Conservation (phyloP, 2,329 filamentous ascomycete species). For the Dothidotthia symphoricarpi region DNA sequence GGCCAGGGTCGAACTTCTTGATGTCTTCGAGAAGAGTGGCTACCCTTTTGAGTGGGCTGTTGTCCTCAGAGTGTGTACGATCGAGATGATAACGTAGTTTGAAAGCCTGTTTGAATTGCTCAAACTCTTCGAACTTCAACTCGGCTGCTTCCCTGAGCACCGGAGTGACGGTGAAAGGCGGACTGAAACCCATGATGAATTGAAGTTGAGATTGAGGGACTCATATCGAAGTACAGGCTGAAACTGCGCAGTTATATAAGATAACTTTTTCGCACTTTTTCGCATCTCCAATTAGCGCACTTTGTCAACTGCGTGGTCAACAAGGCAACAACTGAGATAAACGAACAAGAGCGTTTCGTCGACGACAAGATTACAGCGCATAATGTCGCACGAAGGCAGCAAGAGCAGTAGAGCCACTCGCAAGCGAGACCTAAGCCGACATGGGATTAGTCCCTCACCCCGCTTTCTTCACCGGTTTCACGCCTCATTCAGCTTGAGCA, state of each 20-base stretch:
- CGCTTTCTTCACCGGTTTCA: too few species aligned
- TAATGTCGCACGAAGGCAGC: too few species aligned
- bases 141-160: conserved; percentile 23
- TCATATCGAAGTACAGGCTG: background rate
- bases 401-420: too few species aligned
- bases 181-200: conserved; percentile 5
- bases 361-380: too few species aligned
- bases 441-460: too few species aligned
- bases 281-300: too few species aligned
- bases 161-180: conserved; percentile 15
- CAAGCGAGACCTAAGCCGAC: too few species aligned
- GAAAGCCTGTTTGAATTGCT: conserved; percentile 53
- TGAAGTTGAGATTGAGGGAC: background rate
- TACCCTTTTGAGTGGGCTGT: conserved; percentile 31
- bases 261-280: too few species aligned
- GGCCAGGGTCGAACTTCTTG: conserved; percentile 35
- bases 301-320: too few species aligned
- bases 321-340: too few species aligned
- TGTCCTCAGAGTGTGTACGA: conserved; percentile 10
- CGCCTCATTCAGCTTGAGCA: too few species aligned
- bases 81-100: conserved; percentile 48
- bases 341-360: too few species aligned
- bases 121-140: conserved; percentile 56
- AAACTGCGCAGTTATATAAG: background rate
- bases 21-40: conserved; percentile 39